Percentiles rank a stretch among this genome's conserved stretches.
Conservation (phyloP, 2,329 filamentous ascomycete species). For the Verticillium klebahnii region DNA sequence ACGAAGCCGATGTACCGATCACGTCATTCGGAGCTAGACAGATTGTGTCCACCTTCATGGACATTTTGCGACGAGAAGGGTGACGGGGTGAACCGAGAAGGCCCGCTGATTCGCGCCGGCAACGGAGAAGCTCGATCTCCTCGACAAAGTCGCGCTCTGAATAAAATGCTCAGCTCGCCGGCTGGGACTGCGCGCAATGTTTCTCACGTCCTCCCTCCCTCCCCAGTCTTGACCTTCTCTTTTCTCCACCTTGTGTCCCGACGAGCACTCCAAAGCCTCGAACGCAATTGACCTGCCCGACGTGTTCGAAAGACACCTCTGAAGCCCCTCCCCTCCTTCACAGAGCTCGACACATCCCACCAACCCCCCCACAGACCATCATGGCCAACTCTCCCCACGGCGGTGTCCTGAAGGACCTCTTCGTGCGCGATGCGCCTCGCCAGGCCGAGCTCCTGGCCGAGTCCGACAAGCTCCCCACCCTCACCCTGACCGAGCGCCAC, state of each 20-base stretch:
- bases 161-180: background rate
- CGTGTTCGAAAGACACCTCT: background rate
- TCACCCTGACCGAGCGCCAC: constrained; percentile 86
- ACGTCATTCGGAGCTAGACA: constrained; percentile 17
- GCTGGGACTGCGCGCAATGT: background rate
- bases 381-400: constrained; percentile 76
- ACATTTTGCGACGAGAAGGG: background rate
- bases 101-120: background rate
- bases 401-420: constrained; percentile 95
- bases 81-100: background rate
- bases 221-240: background rate
- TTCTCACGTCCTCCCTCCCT: constrained; percentile 1
- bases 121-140: constrained; percentile 7
- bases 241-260: background rate
- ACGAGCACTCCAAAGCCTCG: constrained; percentile 4
- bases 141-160: background rate
- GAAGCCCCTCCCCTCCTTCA: background rate
- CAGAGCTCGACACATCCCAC: background rate
- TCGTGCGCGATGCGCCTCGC: constrained; percentile 84
- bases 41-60: background rate
- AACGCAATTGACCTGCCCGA: background rate
- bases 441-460: constrained; percentile 76
- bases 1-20: constrained; percentile 15
- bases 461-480: constrained; percentile 79
- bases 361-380: background rate